Conservation (phyloP, 306 rosid species). For the Lathyrus oleraceus region DNA sequence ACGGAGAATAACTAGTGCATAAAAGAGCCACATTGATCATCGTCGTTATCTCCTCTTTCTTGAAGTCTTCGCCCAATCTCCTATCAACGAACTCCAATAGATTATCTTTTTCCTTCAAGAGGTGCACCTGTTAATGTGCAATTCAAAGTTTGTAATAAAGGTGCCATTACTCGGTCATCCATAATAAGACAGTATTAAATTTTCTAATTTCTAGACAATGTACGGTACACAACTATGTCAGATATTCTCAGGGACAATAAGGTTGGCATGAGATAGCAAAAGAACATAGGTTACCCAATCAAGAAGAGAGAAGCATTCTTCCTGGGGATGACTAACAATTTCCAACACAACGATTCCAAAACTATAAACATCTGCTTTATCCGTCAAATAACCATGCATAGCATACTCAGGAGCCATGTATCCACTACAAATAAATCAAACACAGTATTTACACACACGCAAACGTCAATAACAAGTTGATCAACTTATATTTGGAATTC, state of each 20-base stretch:
- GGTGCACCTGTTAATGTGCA: conserved; percentile 28
- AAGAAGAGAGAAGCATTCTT: conserved; percentile 46
- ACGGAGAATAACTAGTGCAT: conserved; percentile 34
- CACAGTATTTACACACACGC: background rate
- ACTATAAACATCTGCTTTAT: conserved; percentile 72
- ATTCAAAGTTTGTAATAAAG: background rate
- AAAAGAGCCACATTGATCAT: conserved; percentile 45
- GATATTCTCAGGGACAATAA: conserved; percentile 1
- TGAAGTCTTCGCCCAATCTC: conserved; percentile 35
- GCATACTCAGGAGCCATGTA: conserved; percentile 66
- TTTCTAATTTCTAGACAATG: conserved; percentile 3
- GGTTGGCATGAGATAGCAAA: background rate
- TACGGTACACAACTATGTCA: background rate
- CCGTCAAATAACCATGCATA: conserved; percentile 65
- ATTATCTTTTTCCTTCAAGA: conserved; percentile 37
- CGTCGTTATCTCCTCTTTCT: conserved; percentile 26
- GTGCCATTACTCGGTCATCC: background rate
- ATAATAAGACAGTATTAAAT: background rate
- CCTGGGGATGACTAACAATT: conserved; percentile 34
- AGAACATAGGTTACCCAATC: conserved; percentile 48
- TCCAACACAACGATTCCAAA: conserved; percentile 55
- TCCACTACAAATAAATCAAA: conserved; percentile 38
- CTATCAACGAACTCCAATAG: conserved; percentile 40
- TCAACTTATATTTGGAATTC: background rate
- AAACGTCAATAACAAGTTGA: background rate